Evolutionary conservation across 768 basidiomycete species (phyloP).

Genomic region (Daedalea quercina): DNA sequence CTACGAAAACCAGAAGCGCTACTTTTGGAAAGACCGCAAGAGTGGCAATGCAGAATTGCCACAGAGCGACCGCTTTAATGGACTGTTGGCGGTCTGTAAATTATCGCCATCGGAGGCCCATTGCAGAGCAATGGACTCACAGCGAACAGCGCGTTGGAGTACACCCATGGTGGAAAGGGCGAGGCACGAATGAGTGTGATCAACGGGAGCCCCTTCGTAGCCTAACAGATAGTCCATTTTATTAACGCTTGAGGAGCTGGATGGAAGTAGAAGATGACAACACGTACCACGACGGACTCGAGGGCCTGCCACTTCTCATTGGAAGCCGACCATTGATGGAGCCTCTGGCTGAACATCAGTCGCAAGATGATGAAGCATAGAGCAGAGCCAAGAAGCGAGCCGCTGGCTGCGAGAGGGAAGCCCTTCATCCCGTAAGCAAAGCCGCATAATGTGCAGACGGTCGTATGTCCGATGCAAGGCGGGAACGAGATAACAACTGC

Average conservation of each 20-base stretch:
- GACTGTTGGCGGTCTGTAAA: conserved; percentile 34
- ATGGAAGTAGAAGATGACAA: not conserved
- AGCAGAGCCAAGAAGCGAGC: conserved; percentile 58
- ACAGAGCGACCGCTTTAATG: conserved; percentile 64
- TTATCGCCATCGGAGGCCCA: not conserved
- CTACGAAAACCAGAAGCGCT: conserved; percentile 70
- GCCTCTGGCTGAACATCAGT: conserved; percentile 44
- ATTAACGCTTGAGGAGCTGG: not conserved
- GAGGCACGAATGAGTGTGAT: conserved; percentile 78
- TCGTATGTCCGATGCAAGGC: conserved; percentile 63
- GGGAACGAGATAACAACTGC: conserved; percentile 48
- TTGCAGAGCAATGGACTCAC: conserved; percentile 35
- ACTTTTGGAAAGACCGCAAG: conserved; percentile 65
- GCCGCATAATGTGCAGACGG: conserved; percentile 59
- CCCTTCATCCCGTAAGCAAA: conserved; percentile 82
- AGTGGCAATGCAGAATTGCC: conserved; percentile 75
- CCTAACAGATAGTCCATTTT: conserved; percentile 31
- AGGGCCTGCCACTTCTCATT: conserved; percentile 76
- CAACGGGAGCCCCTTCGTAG: conserved; percentile 70
- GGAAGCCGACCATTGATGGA: conserved; percentile 52
- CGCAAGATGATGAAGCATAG: conserved; percentile 57
- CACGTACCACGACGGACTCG: conserved; percentile 66
- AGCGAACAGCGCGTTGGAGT: conserved; percentile 75
- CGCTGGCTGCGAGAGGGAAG: conserved; percentile 54
- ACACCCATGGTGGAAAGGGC: conserved; percentile 84